A percentile compares a stretch with the other conserved stretches of the same genome.
Conservation (phyloP, 1,284 basidiomycete species). For the Ustilago sp. region DNA sequence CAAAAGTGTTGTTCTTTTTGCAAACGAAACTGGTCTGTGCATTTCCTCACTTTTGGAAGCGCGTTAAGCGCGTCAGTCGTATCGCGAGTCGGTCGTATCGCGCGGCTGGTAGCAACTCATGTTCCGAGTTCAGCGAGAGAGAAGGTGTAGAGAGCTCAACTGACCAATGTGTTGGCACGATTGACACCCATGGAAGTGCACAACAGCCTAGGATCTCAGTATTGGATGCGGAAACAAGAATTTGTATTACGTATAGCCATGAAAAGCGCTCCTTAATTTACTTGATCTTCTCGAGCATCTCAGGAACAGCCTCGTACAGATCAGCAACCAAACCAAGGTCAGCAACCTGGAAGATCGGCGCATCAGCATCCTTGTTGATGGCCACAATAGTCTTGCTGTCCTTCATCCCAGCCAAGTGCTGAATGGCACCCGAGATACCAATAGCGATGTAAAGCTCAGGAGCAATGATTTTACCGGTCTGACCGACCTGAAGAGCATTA, state of each 20-base stretch:
- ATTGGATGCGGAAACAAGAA: neutral
- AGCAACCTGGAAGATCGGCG: conserved; percentile 98
- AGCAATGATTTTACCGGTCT: conserved; percentile 86
- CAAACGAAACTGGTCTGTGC: conserved; percentile 6
- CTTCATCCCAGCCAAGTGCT: conserved; percentile 99
- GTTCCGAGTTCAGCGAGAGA: neutral
- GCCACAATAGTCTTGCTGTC: conserved; percentile 98
- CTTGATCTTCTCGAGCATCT: conserved; percentile 61
- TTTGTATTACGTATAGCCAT: neutral
- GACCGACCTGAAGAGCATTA: conserved; percentile 97
- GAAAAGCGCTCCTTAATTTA: neutral
- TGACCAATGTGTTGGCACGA: no score
- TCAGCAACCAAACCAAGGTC: conserved; percentile 89
- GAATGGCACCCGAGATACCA: conserved; percentile 97
- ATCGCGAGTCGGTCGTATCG: no score
- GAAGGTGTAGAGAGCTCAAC: no score
- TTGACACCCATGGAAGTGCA: neutral
- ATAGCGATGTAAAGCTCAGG: conserved; percentile 95
- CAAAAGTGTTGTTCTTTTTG: conserved; percentile 16
- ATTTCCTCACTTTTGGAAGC: conserved; percentile 8
- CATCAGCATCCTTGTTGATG: conserved; percentile 98
- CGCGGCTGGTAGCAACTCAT: neutral
- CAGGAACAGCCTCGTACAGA: conserved; percentile 69
- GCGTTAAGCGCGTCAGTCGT: conserved; percentile 8
- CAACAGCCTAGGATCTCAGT: neutral